Conservation (phyloP, 1,284 basidiomycete species). For the Tremellales sp. region DNA sequence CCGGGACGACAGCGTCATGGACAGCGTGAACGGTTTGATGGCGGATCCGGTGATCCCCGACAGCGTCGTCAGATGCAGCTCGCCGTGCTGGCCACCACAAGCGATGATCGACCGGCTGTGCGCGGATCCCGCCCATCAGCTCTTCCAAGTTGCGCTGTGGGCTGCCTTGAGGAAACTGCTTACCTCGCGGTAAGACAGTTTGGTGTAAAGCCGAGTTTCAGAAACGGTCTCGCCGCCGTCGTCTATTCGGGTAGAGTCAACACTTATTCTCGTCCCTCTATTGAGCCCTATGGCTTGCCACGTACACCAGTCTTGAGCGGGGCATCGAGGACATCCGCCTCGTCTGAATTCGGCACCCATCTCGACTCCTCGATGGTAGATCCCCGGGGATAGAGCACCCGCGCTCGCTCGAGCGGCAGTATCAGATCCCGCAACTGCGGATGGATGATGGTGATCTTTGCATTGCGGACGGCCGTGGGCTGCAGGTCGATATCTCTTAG, state of each 20-base stretch:
- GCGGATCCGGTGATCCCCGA: slow-evolving; percentile 12
- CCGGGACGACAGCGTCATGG: slow-evolving; percentile 29
- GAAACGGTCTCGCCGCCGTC: slow-evolving; percentile 24
- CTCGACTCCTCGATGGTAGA: slow-evolving; percentile 28
- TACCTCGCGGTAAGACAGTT: slow-evolving; percentile 45
- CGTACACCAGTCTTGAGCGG: too few species aligned
- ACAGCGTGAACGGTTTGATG: slow-evolving; percentile 29
- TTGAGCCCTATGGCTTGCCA: too few species aligned
- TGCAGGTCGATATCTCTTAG: slow-evolving; percentile 36
- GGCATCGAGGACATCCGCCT: too few species aligned
- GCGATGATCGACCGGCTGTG: slow-evolving; percentile 34
- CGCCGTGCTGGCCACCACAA: slow-evolving; percentile 47
- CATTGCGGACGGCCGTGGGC: slow-evolving; percentile 30
- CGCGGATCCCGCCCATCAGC: not conserved
- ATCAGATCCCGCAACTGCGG: slow-evolving; percentile 47
- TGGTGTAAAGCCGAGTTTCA: slow-evolving; percentile 37
- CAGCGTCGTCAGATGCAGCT: slow-evolving; percentile 40
- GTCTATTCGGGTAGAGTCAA: too few species aligned
- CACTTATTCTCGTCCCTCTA: too few species aligned
- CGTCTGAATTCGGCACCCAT: too few species aligned
- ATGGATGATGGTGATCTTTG: slow-evolving; percentile 44
- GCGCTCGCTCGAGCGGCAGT: slow-evolving; percentile 32
- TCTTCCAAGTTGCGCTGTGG: not conserved
- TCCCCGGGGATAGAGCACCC: slow-evolving; percentile 39
- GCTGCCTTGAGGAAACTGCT: slow-evolving; percentile 10